Conservation (phyloP, 179 eudicot species). For the Patellifolia procumbens region DNA sequence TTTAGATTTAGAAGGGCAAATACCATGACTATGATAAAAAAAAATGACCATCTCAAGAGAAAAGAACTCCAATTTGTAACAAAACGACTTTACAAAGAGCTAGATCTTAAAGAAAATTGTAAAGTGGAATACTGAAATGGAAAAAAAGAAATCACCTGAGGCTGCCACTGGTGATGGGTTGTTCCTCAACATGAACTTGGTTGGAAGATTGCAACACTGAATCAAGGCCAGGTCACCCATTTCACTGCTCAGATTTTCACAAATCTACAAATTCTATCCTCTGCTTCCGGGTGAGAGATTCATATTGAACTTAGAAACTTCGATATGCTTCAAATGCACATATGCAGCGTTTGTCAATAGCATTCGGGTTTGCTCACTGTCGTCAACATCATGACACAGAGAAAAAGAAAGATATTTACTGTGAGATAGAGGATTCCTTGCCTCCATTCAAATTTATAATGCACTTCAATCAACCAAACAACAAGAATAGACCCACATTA, state of each 20-base stretch:
- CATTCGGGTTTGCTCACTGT: constrained; percentile 77
- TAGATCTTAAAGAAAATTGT: neutral
- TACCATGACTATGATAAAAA: neutral
- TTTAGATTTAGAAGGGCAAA: neutral
- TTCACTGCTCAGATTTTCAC: constrained; percentile 36
- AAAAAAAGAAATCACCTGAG: constrained; percentile 45
- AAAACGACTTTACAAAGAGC: neutral
- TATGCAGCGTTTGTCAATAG: constrained; percentile 89
- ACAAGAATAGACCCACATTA: no score
- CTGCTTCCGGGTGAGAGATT: constrained; percentile 89
- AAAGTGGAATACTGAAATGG: neutral
- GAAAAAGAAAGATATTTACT: no score
- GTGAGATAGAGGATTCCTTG: no score
- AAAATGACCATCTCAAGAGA: neutral
- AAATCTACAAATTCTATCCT: constrained; percentile 36
- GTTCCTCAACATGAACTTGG: constrained; percentile 51
- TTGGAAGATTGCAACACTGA: constrained; percentile 63
- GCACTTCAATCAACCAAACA: no score
- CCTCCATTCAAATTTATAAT: no score
- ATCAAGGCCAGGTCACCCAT: constrained; percentile 88
- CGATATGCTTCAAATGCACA: constrained; percentile 83
- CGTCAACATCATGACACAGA: constrained; percentile 28
- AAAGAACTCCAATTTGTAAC: no score
- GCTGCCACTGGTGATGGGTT: constrained; percentile 75
- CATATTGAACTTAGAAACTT: constrained; percentile 82